Percentiles rank a stretch among this genome's conserved stretches.
phyloP scores from a whole-genome alignment of 1,139 yeast species.

The Candida glucosophila region DNA sequence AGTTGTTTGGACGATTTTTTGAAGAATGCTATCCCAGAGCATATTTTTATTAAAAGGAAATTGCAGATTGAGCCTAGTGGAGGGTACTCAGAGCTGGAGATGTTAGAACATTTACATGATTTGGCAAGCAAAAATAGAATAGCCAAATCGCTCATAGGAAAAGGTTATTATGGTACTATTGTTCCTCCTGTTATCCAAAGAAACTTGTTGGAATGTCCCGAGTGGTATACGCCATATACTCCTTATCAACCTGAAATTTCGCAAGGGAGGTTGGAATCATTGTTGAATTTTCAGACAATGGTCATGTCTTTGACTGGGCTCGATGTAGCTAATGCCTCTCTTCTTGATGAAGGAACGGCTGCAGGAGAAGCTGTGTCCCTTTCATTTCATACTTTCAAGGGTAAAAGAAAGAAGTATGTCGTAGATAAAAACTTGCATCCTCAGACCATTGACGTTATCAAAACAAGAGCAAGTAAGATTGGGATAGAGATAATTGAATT shows the following conservation, averaged over 20 bases:
- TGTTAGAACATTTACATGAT: conserved; percentile 57
- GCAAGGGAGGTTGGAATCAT: conserved; percentile 88
- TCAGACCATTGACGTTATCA: conserved; percentile 74
- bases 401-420: conserved; percentile 60
- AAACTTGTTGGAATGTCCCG: conserved; percentile 85
- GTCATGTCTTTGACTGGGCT: conserved; percentile 85
- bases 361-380: conserved; percentile 96
- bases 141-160: conserved; percentile 75
- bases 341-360: conserved; percentile 94
- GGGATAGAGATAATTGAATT: conserved; percentile 55
- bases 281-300: conserved; percentile 85
- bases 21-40: conserved; percentile 65
- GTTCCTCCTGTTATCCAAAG: conserved; percentile 92
- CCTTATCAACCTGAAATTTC: conserved; percentile 98
- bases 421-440: conserved; percentile 75
- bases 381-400: conserved; percentile 60
- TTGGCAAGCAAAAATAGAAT: conserved; percentile 70
- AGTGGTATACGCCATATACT: conserved; percentile 97
- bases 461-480: conserved; percentile 71
- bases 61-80: conserved; percentile 53
- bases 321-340: conserved; percentile 87
- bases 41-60: conserved; percentile 61
- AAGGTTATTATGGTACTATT: conserved; percentile 87
- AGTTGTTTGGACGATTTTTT: conserved; percentile 64
- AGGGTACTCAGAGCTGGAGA: conserved; percentile 77